Evolutionary conservation across 768 basidiomycete species (phyloP).

Genomic region (Hypsizygus marmoreus): DNA sequence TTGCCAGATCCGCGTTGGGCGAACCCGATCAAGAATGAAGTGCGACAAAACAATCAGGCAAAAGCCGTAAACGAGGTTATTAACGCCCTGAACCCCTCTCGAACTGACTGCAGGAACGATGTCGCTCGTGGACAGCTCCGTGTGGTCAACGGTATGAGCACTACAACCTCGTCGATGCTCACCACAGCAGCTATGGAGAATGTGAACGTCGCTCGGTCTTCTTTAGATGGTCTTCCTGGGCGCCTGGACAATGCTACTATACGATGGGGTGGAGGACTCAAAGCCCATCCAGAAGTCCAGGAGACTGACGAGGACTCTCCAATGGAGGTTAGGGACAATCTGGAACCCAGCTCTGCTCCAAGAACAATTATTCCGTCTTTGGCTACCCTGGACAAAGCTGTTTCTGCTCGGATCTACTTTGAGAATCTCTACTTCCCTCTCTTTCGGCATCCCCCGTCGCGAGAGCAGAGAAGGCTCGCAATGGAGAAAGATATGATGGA

Average conservation of each 20-base stretch:
- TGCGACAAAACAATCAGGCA: slow-evolving; percentile 67
- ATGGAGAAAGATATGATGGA: slow-evolving; percentile 87
- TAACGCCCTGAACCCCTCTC: slow-evolving; percentile 64
- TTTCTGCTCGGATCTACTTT: slow-evolving; percentile 91
- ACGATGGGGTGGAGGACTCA: slow-evolving; percentile 60
- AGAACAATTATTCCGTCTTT: slow-evolving; percentile 82
- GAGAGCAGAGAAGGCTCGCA: slow-evolving; percentile 81
- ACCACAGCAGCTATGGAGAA: slow-evolving; percentile 80
- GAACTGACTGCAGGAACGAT: slow-evolving; percentile 42
- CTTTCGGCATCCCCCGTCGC: slow-evolving; percentile 80
- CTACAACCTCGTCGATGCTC: slow-evolving; percentile 67
- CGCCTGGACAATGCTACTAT: slow-evolving; percentile 62
- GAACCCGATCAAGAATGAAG: slow-evolving; percentile 79
- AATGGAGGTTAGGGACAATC: slow-evolving; percentile 31
- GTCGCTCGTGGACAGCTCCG: slow-evolving; percentile 57
- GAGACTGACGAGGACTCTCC: slow-evolving; percentile 52
- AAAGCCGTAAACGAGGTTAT: slow-evolving; percentile 79
- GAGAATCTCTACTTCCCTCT: slow-evolving; percentile 88
- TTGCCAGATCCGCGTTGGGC: slow-evolving; percentile 89
- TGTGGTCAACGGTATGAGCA: slow-evolving; percentile 75
- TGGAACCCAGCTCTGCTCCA: slow-evolving; percentile 40
- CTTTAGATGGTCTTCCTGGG: slow-evolving; percentile 53
- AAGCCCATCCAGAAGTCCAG: slow-evolving; percentile 65
- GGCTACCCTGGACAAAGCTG: slow-evolving; percentile 90
- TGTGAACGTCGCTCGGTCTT: slow-evolving; percentile 42